Evolutionary conservation across 768 basidiomycete genomes (phyloP).

Genomic region (Suillus sp.): DNA sequence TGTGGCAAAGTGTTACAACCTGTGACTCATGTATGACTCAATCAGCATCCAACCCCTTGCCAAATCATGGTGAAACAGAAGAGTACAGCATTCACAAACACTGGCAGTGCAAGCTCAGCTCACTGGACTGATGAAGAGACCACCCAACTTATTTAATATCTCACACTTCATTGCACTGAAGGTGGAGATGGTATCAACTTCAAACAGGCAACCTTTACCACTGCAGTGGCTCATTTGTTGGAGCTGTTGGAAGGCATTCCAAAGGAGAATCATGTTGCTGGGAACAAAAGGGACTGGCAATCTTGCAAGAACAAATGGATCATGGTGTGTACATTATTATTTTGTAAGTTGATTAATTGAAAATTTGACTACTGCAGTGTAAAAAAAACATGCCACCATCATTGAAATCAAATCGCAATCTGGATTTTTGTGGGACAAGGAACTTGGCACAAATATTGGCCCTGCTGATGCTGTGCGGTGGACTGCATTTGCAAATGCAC

Average conservation of each 20-base stretch:
- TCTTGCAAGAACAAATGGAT: slow-evolving; percentile 3
- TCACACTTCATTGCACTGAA: not conserved
- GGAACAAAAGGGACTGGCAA: not conserved
- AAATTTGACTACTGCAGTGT: not conserved
- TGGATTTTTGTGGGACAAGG: not conserved
- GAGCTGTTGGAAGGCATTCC: not conserved
- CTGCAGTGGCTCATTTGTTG: not conserved
- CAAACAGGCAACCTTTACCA: not conserved
- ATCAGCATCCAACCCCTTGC: not conserved
- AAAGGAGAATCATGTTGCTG: not conserved
- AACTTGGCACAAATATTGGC: not conserved
- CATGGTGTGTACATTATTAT: not conserved
- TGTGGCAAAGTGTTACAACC: not conserved
- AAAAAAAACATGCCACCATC: not conserved
- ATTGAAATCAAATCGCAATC: not conserved
- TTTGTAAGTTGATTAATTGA: not conserved
- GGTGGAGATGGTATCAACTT: slow-evolving; percentile 1
- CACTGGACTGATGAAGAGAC: not conserved
- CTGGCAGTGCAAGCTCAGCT: not conserved
- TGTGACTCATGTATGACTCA: not conserved
- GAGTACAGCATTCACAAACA: not conserved
- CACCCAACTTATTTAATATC: not conserved
- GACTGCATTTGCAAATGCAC: not conserved
- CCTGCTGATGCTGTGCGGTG: not conserved
- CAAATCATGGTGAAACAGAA: not conserved